phyloP scores from a whole-genome alignment of 129 eudicot species.

The Artemisia argyi region DNA sequence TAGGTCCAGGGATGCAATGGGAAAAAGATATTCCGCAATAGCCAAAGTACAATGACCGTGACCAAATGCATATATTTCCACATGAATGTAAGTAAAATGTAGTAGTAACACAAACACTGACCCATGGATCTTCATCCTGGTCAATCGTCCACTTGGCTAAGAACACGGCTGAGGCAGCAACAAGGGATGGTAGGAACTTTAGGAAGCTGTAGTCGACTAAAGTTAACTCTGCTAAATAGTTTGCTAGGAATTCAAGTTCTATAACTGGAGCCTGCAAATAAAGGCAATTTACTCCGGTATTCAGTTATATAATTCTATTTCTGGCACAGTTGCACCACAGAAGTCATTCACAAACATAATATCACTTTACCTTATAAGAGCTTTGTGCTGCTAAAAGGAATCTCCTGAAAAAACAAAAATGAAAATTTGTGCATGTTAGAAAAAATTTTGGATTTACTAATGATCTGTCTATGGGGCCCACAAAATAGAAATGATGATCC shows the following conservation, averaged over 20 bases:
- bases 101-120: constrained; percentile 27
- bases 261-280: constrained; percentile 36
- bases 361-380: constrained; percentile 50
- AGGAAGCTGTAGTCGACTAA: constrained; percentile 52
- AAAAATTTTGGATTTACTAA: constrained; percentile 7
- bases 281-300: constrained; percentile 10
- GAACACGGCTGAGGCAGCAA: constrained; percentile 90
- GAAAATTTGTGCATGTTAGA: constrained; percentile 10
- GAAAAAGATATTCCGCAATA: background rate
- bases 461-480: background rate
- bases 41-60: background rate
- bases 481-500: background rate
- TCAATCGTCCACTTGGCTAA: constrained; percentile 96
- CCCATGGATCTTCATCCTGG: constrained; percentile 91
- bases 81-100: background rate
- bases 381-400: constrained; percentile 84
- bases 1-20: background rate
- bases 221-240: constrained; percentile 34
- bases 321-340: background rate
- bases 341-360: background rate
- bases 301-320: constrained; percentile 9
- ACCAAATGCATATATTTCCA: no score
- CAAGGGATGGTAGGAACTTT: constrained; percentile 78
- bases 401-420: constrained; percentile 55
- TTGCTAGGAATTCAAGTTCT: constrained; percentile 35